These are phyloP conservation scores for Tolypocladium ovalisporum DNA, from an alignment of 2,329 filamentous ascomycete species.

Conservation along the genomic window DNA sequence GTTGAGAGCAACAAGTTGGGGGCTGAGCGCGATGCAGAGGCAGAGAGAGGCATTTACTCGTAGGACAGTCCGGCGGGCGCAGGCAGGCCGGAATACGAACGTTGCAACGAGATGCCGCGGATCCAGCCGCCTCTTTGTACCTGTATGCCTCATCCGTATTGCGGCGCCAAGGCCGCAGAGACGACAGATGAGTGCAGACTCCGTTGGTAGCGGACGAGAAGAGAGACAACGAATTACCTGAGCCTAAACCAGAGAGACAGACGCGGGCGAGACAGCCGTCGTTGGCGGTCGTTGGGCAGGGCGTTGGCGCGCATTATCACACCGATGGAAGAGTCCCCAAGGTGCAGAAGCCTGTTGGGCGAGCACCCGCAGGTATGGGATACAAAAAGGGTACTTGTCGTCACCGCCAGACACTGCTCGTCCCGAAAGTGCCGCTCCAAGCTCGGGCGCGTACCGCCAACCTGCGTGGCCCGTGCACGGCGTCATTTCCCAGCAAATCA, in stretches of 20 bases:
- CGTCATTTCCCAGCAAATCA: constrained; percentile 20
- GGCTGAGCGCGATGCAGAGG: not conserved
- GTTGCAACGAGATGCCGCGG: not conserved
- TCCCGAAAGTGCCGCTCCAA: not conserved
- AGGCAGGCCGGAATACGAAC: not conserved
- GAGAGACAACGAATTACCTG: not conserved
- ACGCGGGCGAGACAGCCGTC: not conserved
- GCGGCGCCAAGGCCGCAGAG: not conserved
- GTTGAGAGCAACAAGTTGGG: not conserved
- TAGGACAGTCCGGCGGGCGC: not conserved
- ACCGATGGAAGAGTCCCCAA: not conserved
- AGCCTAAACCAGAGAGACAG: not conserved
- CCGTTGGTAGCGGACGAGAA: not conserved
- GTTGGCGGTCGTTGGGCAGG: not conserved
- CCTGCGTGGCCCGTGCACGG: constrained; percentile 13
- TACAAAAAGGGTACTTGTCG: not conserved
- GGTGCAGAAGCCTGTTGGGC: not conserved
- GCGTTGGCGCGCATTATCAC: not conserved
- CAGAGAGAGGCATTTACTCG: not conserved
- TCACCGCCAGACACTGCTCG: not conserved
- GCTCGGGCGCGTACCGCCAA: not conserved
- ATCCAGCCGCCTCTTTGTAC: not conserved
- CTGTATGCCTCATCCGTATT: not conserved
- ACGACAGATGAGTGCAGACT: not conserved
- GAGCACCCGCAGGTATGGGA: not conserved